Evolutionary conservation across 2,329 filamentous ascomycete species (phyloP).

Genomic region (Geosmithia morbida): DNA sequence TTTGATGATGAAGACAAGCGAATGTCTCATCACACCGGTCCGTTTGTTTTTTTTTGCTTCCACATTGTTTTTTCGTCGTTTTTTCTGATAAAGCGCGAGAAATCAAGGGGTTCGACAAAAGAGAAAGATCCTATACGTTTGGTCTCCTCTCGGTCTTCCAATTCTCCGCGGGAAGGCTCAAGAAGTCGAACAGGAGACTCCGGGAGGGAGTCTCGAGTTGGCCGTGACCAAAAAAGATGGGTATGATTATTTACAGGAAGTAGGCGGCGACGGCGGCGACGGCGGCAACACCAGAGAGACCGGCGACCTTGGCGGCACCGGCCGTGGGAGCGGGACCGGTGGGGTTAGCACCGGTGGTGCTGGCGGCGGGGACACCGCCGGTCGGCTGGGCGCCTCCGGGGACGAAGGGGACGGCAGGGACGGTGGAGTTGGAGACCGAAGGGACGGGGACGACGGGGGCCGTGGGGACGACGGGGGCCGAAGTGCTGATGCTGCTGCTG

Average conservation of each 20-base stretch:
- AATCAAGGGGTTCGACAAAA: not conserved
- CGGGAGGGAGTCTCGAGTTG: no score
- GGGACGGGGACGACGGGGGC: slow-evolving; percentile 3
- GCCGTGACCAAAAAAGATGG: no score
- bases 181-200: no score
- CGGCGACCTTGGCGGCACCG: slow-evolving; percentile 40
- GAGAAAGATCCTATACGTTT: not conserved
- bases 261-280: slow-evolving; percentile 44
- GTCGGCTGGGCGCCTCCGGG: slow-evolving; percentile 13
- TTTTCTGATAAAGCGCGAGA: not conserved
- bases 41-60: not conserved
- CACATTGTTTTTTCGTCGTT: not conserved
- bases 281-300: slow-evolving; percentile 43
- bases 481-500: slow-evolving; percentile 13
- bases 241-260: slow-evolving; percentile 47
- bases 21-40: no score
- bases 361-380: slow-evolving; percentile 12
- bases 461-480: slow-evolving; percentile 7
- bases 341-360: slow-evolving; percentile 5
- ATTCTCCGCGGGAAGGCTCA: not conserved
- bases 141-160: not conserved
- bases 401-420: slow-evolving; percentile 8
- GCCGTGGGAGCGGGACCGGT: slow-evolving; percentile 30
- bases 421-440: slow-evolving; percentile 11
- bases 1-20: not conserved